Conservation (phyloP, 257 asterid species). For the Solanum pennellii region DNA sequence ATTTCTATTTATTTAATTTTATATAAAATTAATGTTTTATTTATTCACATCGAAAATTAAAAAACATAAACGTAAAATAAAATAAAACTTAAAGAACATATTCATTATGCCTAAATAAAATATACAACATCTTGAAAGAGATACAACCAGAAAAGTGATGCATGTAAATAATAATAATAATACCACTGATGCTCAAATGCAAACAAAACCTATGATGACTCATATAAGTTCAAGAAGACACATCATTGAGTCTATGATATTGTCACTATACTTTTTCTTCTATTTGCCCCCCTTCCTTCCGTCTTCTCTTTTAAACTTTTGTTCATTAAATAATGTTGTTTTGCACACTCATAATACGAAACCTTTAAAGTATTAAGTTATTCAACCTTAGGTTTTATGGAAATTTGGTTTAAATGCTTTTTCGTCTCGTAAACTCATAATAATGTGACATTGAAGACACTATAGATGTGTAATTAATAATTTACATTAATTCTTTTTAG, state of each 20-base stretch:
- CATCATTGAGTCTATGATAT: background rate
- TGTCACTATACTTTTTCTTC: background rate
- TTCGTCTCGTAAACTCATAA: background rate
- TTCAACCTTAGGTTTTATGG: background rate
- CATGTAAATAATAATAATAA: background rate
- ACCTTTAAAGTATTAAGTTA: background rate
- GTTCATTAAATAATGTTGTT: background rate
- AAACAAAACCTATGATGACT: background rate
- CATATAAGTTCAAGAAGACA: background rate
- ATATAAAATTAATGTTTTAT: too few relatives aligned
- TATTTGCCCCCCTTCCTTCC: background rate
- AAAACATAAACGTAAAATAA: too few relatives aligned
- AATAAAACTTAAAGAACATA: too few relatives aligned
- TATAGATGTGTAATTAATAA: background rate
- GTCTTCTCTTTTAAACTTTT: background rate
- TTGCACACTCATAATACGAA: background rate
- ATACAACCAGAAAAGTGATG: background rate
- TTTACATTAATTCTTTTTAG: background rate
- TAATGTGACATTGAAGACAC: too few relatives aligned
- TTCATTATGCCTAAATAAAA: background rate
- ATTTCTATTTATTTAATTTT: too few relatives aligned
- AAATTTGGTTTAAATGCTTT: background rate
- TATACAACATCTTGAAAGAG: background rate
- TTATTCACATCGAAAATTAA: too few relatives aligned
- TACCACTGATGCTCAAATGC: too few relatives aligned